A percentile compares a stretch with the other conserved stretches of the same genome.
Conservation (phyloP, 2,329 filamentous ascomycete genomes). For the Blastomyces gilchristii region DNA sequence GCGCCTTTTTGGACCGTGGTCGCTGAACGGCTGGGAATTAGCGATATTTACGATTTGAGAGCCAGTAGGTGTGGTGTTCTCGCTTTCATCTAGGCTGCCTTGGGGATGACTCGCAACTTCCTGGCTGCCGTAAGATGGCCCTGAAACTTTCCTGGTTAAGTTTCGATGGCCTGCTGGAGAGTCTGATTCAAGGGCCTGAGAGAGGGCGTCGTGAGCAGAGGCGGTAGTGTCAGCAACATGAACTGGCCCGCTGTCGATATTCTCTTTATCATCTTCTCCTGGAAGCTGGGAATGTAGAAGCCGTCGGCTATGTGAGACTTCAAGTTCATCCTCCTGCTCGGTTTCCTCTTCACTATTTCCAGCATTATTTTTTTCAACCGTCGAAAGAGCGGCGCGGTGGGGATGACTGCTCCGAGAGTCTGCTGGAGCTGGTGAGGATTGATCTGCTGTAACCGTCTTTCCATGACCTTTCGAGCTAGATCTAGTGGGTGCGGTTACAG, state of each 20-base stretch:
- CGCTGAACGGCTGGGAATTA: constrained; percentile 11
- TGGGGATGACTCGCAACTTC: neutral
- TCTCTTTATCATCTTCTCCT: constrained; percentile 40
- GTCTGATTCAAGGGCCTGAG: constrained; percentile 27
- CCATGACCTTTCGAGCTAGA: constrained; percentile 13
- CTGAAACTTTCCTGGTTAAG: neutral
- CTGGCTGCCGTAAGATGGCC: neutral
- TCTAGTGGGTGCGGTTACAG: constrained; percentile 26
- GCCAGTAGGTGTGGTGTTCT: too few relatives aligned
- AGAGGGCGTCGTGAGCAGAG: constrained; percentile 31
- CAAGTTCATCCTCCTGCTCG: constrained; percentile 36
- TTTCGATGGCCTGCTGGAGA: constrained; percentile 13
- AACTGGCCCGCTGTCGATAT: constrained; percentile 25
- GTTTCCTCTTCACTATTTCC: constrained; percentile 36
- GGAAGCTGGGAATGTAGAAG: constrained; percentile 24
- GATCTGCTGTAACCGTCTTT: constrained; percentile 6
- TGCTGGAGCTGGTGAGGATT: neutral
- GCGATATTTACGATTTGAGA: constrained; percentile 9
- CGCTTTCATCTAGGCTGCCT: neutral
- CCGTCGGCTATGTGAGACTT: constrained; percentile 19
- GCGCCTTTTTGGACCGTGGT: neutral
- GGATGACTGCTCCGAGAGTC: neutral
- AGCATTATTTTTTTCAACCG: constrained; percentile 18
- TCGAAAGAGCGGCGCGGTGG: neutral
- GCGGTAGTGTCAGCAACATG: constrained; percentile 23